Base-by-base conservation (phyloP, 805 yeast species). In the Zygosaccharomyces rouxii region DNA sequence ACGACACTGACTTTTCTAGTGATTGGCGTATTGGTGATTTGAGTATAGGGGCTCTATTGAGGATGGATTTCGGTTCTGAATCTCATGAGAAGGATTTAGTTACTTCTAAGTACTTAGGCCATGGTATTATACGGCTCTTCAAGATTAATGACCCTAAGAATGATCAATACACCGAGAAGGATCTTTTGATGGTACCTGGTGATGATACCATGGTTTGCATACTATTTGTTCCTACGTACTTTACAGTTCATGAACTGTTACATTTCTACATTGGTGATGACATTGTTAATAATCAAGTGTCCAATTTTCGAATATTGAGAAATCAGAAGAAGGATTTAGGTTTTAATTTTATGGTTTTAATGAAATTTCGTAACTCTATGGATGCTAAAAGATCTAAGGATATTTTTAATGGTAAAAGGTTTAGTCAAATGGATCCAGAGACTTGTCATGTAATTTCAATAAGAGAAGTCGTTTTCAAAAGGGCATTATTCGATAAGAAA, bases 401-500 rank as follows among this genome's bases (percentile, higher is more conserved):
- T 38, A 71, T 71, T 25, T 87, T 73, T 58, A 83, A 89, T 62
- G 95, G 95, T 4, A 78, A 76, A 51, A 74, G 76, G 7, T 89
- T 90, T 71, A 89, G 84, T 56, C 80, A 92, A 6, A 83, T 89
- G 85, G 97, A 90, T 58, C 87, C 95, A 0, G 96, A 90, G 59
- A 73, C 79, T 11, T 89, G 97, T 58, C 89, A 84, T 62, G 86
- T 81, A 3, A 77, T 89, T 1, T 79, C 76, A 52, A 79, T 89
- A n/a, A 80, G 80, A 51, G 75, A 81, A 25, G 76, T 86, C 13
- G 64, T 73, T 3, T 72, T 84, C 47, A 63, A 71, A 42, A 64
- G 48, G 28, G 48, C 48, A 9, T 43, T 61, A 10, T 62, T 64
- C 35, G 52, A 52, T 25, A 50, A 37, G 19, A 45, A 50, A 14